Base-by-base conservation (phyloP, 23 red algal species). In the Gracilaria domingensis region DNA sequence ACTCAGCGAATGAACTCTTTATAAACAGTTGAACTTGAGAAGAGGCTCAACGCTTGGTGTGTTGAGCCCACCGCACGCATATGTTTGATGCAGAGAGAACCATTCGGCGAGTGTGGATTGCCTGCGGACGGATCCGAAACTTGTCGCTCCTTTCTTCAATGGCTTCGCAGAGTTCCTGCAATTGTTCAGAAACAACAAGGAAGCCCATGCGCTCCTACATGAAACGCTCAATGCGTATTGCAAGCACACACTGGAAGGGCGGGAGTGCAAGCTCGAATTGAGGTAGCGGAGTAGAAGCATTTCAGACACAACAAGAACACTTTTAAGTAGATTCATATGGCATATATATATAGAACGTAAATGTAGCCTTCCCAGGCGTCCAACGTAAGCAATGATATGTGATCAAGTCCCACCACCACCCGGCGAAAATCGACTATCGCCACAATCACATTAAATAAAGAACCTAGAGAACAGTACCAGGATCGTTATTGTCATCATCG, bases 211-310 rank as follows among this genome's bases (percentile, higher is more conserved):
- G 13, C 28, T 69, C 44, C 67, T 49, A 14, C 42, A 59, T 21
- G 84, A 87, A 28, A 64, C 81, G 36, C 54, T 90, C 4, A 33
- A 45, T 12, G 79, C 79, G 21, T 53, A 82, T 59, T 54, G 79
- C 12, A 30, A 48, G 0, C 72, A 77, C 14, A 26, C 50, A 25
- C 8, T 50, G 29, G 74, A 35, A 33, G 56, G 90, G 4, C 95
- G 93, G 93, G 78, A 58, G 32, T 62, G 72, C 28, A 93, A 98
- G 45, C 93, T 92, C n/a, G 79, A 90, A 40, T 61, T 82, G 80
- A 83, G 97, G 20, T n/a, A n/a, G n/a, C n/a, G n/a, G n/a, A n/a
- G n/a, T n/a, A n/a, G n/a, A n/a, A n/a, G n/a, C n/a, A n/a, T n/a
- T n/a, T n/a, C n/a, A n/a, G n/a, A n/a, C n/a, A n/a, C n/a, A n/a